These are phyloP conservation scores for Epichloe typhina DNA, from an alignment of 2,329 filamentous ascomycete genomes.

Conservation along the genomic window DNA sequence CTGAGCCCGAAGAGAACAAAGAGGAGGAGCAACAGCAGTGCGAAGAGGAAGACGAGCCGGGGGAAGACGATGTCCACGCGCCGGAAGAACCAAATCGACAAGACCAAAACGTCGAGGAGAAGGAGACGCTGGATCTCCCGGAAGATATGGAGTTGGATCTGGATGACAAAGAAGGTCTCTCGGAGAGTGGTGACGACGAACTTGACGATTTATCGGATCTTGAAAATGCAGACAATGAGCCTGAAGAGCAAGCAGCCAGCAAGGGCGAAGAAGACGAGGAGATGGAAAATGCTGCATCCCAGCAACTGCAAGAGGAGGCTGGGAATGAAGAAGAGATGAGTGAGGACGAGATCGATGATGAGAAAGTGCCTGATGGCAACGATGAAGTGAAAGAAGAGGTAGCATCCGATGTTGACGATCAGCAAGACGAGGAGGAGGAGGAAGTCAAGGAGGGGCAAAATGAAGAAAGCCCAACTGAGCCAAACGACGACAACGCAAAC, in stretches of 20 bases:
- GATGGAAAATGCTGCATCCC: slow-evolving; percentile 22
- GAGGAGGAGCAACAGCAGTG: slow-evolving; percentile 23
- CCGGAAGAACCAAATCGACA: slow-evolving; percentile 46
- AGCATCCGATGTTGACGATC: slow-evolving; percentile 20
- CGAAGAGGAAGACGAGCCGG: slow-evolving; percentile 17
- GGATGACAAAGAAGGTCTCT: slow-evolving; percentile 49
- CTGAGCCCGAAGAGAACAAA: slow-evolving; percentile 34
- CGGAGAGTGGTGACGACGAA: slow-evolving; percentile 44
- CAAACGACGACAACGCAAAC: slow-evolving; percentile 33
- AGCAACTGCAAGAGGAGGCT: slow-evolving; percentile 27
- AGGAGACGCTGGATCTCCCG: slow-evolving; percentile 69
- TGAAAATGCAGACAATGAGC: slow-evolving; percentile 30
- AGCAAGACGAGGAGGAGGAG: slow-evolving; percentile 2
- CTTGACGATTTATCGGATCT: slow-evolving; percentile 44
- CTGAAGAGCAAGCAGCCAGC: slow-evolving; percentile 19
- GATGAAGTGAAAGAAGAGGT: slow-evolving; percentile 37
- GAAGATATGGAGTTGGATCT: slow-evolving; percentile 81
- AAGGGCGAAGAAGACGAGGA: slow-evolving; percentile 25
- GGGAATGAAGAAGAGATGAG: slow-evolving; percentile 28
- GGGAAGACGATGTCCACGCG: slow-evolving; percentile 39
- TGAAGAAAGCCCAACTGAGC: slow-evolving; percentile 19
- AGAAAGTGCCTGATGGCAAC: slow-evolving; percentile 28
- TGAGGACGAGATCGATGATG: slow-evolving; percentile 36
- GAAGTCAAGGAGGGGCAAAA: slow-evolving; percentile 22
- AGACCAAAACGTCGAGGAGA: slow-evolving; percentile 67